Evolutionary conservation across 2,329 filamentous ascomycete species (phyloP), one percentile per base, ranked within the genome.

Genomic region (Penicillium decumbens): DNA sequence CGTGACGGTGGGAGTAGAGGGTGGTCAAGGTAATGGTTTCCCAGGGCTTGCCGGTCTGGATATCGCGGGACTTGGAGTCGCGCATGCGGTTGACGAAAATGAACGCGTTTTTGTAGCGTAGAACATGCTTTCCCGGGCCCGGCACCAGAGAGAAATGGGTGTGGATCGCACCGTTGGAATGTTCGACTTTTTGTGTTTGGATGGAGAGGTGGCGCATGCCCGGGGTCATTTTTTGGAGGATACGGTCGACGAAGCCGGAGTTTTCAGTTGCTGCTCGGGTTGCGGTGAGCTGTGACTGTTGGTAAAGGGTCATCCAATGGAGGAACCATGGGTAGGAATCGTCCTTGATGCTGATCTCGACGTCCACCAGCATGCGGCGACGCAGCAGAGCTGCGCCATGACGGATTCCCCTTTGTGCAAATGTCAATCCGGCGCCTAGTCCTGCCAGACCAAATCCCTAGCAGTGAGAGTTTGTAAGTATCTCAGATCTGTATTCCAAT

Each of bases 281-380:
- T 73, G 76, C 51, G 82, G 57, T 62, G 32, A 86, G 53, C 77
- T 88, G 59, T 63, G 75, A 64, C 47, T 83, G 79, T 44, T 90
- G 88, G 57, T 89, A 89, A 48, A 89, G 80, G 6, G 90, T 91
- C 68, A 98, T 87, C 91, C 93, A 98, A 57, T 91, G 85, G 8
- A 98, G 79, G 37, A 98, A 83, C 92, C 91, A 97, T 35, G 84
- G 84, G 68, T 97, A 98, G 1, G 92, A 91, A 39, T 89, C 84
- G 72, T 98, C 93, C 63, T 92, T 88, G 66, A 89, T 88, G 69
- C 88, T 92, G 70, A 98, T 95, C 72, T 98, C 93, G 63, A 98
- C 84, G 63, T 96, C 90, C 62, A 97, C 89, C 27, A 98, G 83
- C 73, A 98, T 83, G 42, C 92, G 88, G 45, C 87, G 84, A 43